Evolutionary conservation across 768 basidiomycete species (phyloP).

Genomic region (Agrocybe pediades): DNA sequence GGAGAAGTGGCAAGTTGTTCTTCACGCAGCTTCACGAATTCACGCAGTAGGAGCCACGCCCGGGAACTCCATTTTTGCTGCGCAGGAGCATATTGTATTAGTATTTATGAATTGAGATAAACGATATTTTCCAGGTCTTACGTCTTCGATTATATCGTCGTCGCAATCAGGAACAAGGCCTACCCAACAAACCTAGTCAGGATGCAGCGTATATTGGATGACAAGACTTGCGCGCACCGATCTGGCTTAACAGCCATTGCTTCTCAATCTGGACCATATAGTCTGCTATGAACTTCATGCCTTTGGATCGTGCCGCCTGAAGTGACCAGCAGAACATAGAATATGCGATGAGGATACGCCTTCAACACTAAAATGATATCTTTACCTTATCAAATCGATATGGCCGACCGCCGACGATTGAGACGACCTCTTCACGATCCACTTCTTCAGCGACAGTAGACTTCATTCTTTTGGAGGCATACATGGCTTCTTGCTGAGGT

Average conservation of each 20-base stretch:
- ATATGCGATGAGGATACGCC: neutral
- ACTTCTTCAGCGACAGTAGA: conserved; percentile 27
- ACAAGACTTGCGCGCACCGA: conserved; percentile 42
- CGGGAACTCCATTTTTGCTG: conserved; percentile 84
- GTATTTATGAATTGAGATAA: conserved; percentile 1
- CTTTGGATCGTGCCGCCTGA: conserved; percentile 55
- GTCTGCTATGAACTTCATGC: conserved; percentile 66
- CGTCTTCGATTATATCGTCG: conserved; percentile 90
- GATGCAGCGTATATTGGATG: neutral
- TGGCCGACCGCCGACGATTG: conserved; percentile 75
- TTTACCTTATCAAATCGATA: conserved; percentile 67
- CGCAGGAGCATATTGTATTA: neutral
- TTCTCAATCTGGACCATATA: conserved; percentile 71
- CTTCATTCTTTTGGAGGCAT: conserved; percentile 54
- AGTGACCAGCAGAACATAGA: neutral
- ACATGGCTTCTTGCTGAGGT: conserved; percentile 53
- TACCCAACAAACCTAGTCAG: conserved; percentile 14
- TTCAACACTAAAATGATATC: neutral
- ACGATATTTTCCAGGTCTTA: conserved; percentile 27
- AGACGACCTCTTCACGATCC: conserved; percentile 49
- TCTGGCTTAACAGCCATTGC: conserved; percentile 77
- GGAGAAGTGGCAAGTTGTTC: conserved; percentile 38
- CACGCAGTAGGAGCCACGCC: conserved; percentile 75
- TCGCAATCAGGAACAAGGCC: conserved; percentile 79
- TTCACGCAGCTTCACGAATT: conserved; percentile 65